Conservation (phyloP, 2,329 filamentous ascomycete genomes). For the Lachnellula subtilissima region DNA sequence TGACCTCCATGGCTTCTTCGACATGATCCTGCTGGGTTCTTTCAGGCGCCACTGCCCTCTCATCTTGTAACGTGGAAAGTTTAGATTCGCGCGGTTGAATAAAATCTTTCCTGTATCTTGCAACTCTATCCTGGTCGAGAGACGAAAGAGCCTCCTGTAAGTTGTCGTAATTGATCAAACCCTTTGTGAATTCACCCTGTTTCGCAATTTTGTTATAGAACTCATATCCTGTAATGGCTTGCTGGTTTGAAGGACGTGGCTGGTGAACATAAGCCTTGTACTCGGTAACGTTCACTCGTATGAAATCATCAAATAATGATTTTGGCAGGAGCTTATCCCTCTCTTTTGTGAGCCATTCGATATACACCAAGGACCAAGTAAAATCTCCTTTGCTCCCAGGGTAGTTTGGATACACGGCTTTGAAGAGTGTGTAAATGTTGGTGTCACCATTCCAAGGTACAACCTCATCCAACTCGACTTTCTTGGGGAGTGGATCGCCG, state of each 20-base stretch:
- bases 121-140: slow-evolving; percentile 9
- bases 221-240: slow-evolving; percentile 35
- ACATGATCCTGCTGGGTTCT: neutral
- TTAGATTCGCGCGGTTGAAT: neutral
- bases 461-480: neutral
- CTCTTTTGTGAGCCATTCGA: slow-evolving; percentile 36
- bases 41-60: neutral
- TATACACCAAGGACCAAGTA: slow-evolving; percentile 40
- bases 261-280: slow-evolving; percentile 40
- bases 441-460: neutral
- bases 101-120: slow-evolving; percentile 3
- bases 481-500: too few relatives aligned
- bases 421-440: slow-evolving; percentile 36
- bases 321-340: slow-evolving; percentile 33
- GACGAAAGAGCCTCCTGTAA: slow-evolving; percentile 13
- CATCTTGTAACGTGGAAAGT: neutral
- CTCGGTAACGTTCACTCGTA: slow-evolving; percentile 39
- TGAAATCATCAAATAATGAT: slow-evolving; percentile 50
- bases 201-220: slow-evolving; percentile 37
- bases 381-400: slow-evolving; percentile 39
- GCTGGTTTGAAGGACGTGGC: slow-evolving; percentile 14
- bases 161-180: slow-evolving; percentile 18
- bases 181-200: slow-evolving; percentile 19
- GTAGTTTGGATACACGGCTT: slow-evolving; percentile 40
- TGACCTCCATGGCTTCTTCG: neutral